Evolutionary conservation across 2,329 filamentous ascomycete genomes (phyloP), one percentile per base, ranked within the genome.

Genomic region (Lecanicillium sp.): DNA sequence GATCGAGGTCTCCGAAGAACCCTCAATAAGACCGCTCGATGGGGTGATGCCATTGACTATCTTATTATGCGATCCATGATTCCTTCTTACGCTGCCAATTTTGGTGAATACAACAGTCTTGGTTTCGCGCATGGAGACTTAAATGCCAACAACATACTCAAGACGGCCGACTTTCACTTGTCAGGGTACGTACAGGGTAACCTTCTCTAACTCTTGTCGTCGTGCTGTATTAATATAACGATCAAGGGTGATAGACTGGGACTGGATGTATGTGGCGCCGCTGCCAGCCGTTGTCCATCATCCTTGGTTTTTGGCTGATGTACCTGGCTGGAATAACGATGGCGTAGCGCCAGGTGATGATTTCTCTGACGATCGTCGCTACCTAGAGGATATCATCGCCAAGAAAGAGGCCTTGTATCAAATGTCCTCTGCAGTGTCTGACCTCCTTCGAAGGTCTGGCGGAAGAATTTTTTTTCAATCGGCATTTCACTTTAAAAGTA

Each of bases 61-160:
- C 37, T 39, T 10, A 39, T 39, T 12, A 39, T 39, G 37, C 37
- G 37, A 19, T 39, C 37, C 3, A 39, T 39, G 37, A 33, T 39
- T 27, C 37, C 29, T 11, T 6, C 14, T 3, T 33, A 39, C 20
- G 19, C 29, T 32, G 13, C 14, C 12, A 20, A 33, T 12, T 17
- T 39, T 22, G 37, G 33, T 15, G 8, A 14, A 6, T 28, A 28
- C 14, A 3, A n/a, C 12, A 12, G 9, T n/a, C 4, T 39, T 6
- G 37, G 19, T 10, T 39, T 39, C 28, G 37, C 37, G 3, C 37
- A 39, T 29, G 37, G 37, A 14, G 37, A 33, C 15, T 10, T 39
- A 17, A 18, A 39, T 29, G 37, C 20, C 14, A 5, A 29, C 11
- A 39, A 39, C 29, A 22, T 33, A 15, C 28, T 39, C n/a, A 33